A percentile compares a stretch with the other conserved stretches of the same genome.
Conservation (phyloP, 257 asterid genomes). For the Scutellaria barbata region DNA sequence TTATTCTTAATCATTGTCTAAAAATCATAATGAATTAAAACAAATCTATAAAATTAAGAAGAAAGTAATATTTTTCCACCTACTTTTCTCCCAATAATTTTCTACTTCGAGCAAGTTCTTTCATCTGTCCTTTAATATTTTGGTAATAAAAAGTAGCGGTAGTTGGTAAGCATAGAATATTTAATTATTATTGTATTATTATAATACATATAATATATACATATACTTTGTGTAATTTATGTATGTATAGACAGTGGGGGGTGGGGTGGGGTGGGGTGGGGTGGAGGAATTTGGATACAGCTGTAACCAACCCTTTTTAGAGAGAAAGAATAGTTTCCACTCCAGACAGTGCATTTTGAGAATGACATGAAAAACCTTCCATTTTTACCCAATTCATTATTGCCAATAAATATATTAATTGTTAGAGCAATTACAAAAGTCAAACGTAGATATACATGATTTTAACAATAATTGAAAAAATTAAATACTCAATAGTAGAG, state of each 20-base stretch:
- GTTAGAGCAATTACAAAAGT: background rate
- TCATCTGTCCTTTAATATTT: slow-evolving; percentile 9
- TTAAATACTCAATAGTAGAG: background rate
- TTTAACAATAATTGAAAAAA: background rate
- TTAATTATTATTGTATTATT: background rate
- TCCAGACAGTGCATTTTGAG: slow-evolving; percentile 36
- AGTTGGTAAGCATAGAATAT: slow-evolving; percentile 31
- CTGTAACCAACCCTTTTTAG: slow-evolving; percentile 59
- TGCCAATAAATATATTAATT: background rate
- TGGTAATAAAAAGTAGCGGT: slow-evolving; percentile 27
- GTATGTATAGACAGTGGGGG: background rate
- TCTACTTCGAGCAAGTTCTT: slow-evolving; percentile 33
- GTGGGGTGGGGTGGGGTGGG: slow-evolving; percentile 16
- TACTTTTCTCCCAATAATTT: background rate
- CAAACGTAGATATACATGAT: background rate
- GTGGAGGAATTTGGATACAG: slow-evolving; percentile 58
- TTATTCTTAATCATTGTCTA: background rate
- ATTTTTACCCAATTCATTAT: background rate
- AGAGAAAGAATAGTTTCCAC: slow-evolving; percentile 41
- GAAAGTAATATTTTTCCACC: slow-evolving; percentile 8
- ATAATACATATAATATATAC: background rate
- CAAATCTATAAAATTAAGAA: background rate
- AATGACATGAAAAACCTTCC: slow-evolving; percentile 39
- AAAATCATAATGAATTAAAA: slow-evolving; percentile 2
- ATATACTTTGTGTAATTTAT: background rate